Percentiles rank a stretch among this genome's conserved stretches.
Conservation (phyloP, 2,329 filamentous ascomycete species). For the Penicillium palitans region DNA sequence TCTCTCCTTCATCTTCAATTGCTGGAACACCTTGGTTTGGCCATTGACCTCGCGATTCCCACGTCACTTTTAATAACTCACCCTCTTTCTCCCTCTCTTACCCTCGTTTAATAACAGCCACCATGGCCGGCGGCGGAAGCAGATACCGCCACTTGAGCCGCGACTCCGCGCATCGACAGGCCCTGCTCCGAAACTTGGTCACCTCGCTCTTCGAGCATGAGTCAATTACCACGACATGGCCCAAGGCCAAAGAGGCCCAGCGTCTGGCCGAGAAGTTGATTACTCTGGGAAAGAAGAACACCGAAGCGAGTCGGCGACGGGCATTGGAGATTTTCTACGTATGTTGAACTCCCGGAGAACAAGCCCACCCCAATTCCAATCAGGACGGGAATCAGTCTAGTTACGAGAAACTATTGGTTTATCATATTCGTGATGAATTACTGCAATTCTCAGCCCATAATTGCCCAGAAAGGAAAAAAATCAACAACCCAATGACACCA, state of each 20-base stretch:
- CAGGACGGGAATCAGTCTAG: not conserved
- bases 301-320: slow-evolving; percentile 71
- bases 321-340: slow-evolving; percentile 87
- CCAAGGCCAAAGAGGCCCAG: slow-evolving; percentile 97
- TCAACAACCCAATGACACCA: slow-evolving; percentile 1
- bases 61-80: slow-evolving; percentile 1
- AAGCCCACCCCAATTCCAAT: not conserved
- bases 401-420: not conserved
- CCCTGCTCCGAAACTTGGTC: slow-evolving; percentile 91
- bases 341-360: slow-evolving; percentile 41
- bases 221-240: slow-evolving; percentile 90
- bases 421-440: not conserved
- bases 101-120: slow-evolving; percentile 18
- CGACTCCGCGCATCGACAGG: slow-evolving; percentile 81
- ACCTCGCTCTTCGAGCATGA: slow-evolving; percentile 93
- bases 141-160: slow-evolving; percentile 90
- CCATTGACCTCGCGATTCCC: slow-evolving; percentile 8
- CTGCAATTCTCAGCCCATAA: not conserved
- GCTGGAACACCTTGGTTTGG: slow-evolving; percentile 1
- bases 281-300: slow-evolving; percentile 90
- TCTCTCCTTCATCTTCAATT: slow-evolving; percentile 4
- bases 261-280: slow-evolving; percentile 91
- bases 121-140: slow-evolving; percentile 81
- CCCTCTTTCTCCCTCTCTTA: not conserved
- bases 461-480: not conserved